Evolutionary conservation across 805 yeast species (phyloP).

Genomic region (Metschnikowia noctiluminum): DNA sequence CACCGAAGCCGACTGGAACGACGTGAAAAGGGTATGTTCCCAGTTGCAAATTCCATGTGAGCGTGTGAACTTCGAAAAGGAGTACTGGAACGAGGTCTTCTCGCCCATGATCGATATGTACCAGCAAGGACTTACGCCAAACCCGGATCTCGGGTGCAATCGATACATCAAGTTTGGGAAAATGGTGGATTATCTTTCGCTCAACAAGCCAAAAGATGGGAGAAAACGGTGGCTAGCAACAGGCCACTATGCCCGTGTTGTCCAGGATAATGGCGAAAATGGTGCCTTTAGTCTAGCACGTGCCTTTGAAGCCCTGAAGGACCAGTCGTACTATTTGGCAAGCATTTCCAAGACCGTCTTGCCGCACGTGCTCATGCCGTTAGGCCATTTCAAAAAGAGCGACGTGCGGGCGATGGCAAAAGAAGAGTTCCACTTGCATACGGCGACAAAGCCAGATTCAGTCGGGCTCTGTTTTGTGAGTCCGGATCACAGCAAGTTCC

Average conservation of each 20-base stretch:
- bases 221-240: slow-evolving; percentile 68
- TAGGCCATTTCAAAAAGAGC: slow-evolving; percentile 75
- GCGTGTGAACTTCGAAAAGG: slow-evolving; percentile 79
- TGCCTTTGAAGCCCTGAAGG: slow-evolving; percentile 61
- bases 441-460: slow-evolving; percentile 84
- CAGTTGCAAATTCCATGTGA: slow-evolving; percentile 66
- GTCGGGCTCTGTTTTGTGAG: slow-evolving; percentile 93
- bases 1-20: slow-evolving; percentile 85
- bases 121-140: slow-evolving; percentile 76
- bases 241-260: slow-evolving; percentile 72
- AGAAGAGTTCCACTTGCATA: slow-evolving; percentile 45
- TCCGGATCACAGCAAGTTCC: slow-evolving; percentile 57
- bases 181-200: slow-evolving; percentile 51
- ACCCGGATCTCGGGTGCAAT: slow-evolving; percentile 92
- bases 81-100: slow-evolving; percentile 91
- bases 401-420: slow-evolving; percentile 69
- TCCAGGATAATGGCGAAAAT: slow-evolving; percentile 25
- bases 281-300: slow-evolving; percentile 45
- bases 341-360: slow-evolving; percentile 51
- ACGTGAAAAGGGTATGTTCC: slow-evolving; percentile 63
- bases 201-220: slow-evolving; percentile 11
- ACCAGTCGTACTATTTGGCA: slow-evolving; percentile 88
- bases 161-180: slow-evolving; percentile 82
- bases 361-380: slow-evolving; percentile 62
- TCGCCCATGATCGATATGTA: slow-evolving; percentile 85